These are phyloP conservation scores for Aphanomyces cochlioides DNA, from an alignment of 352 stramenopile species.

Conservation along the genomic window DNA sequence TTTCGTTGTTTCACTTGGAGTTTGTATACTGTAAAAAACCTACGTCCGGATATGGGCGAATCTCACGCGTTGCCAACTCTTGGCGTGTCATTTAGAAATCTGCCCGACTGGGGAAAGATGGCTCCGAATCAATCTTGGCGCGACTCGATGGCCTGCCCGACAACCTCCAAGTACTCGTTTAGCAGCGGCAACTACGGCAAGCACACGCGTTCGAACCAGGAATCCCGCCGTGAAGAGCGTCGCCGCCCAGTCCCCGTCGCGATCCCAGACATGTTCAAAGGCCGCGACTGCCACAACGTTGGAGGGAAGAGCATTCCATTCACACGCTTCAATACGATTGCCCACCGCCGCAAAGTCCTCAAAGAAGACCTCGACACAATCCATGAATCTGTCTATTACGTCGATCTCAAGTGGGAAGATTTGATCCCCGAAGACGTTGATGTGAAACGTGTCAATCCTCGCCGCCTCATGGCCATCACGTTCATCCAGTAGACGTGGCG, in stretches of 20 bases:
- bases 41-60: not conserved
- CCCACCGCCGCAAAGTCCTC: not conserved
- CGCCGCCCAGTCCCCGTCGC: conserved; percentile 2
- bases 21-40: conserved; percentile 19
- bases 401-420: conserved; percentile 12
- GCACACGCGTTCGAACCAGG: not conserved
- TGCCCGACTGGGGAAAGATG: not conserved
- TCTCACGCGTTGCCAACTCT: not conserved
- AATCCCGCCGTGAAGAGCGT: not conserved
- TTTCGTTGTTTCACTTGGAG: not conserved
- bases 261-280: conserved; percentile 14
- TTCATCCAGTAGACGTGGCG: conserved; percentile 16
- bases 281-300: conserved; percentile 14
- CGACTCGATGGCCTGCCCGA: not conserved
- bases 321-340: conserved; percentile 27
- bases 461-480: conserved; percentile 13
- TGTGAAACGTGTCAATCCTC: conserved; percentile 4
- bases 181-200: conserved; percentile 17
- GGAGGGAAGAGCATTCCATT: conserved; percentile 29
- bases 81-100: not conserved
- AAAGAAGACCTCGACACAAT: conserved; percentile 27
- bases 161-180: conserved; percentile 12
- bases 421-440: conserved; percentile 5
- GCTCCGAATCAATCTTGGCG: not conserved
- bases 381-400: conserved; percentile 19